phyloP scores from a whole-genome alignment of 106 monocot genomes.

The Dendrobium nobile region DNA sequence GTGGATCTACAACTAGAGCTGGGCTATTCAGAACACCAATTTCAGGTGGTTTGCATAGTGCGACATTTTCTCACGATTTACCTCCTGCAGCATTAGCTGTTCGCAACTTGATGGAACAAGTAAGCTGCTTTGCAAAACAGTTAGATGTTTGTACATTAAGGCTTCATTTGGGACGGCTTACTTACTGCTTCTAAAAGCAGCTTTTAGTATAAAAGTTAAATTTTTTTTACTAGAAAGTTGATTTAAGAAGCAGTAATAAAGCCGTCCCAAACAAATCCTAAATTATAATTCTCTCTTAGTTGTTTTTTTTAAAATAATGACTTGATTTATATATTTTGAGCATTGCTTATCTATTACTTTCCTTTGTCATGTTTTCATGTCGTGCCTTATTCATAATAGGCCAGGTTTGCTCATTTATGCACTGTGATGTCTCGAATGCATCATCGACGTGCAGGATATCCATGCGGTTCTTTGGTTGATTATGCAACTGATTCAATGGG shows the following conservation, averaged over 20 bases:
- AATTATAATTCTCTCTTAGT: not conserved
- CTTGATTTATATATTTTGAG: not conserved
- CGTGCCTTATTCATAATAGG: conserved; percentile 22
- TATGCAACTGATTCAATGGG: conserved; percentile 84
- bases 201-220: no score
- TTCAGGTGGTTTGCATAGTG: conserved; percentile 77
- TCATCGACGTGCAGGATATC: conserved; percentile 78
- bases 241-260: no score
- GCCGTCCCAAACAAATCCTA: no score
- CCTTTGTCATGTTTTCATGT: not conserved
- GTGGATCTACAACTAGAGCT: conserved; percentile 34
- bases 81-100: conserved; percentile 72
- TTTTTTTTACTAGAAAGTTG: no score
- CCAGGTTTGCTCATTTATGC: conserved; percentile 84
- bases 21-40: conserved; percentile 70
- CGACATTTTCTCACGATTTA: conserved; percentile 66
- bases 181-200: no score
- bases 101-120: conserved; percentile 79
- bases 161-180: no score
- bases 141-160: not conserved
- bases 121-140: conserved; percentile 3
- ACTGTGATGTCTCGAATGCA: conserved; percentile 96
- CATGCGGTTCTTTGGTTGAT: conserved; percentile 93
- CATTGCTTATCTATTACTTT: not conserved
- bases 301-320: not conserved